These are phyloP conservation scores for Avena insularis DNA, from an alignment of 176 grass and related monocot species.

Conservation along the genomic window DNA sequence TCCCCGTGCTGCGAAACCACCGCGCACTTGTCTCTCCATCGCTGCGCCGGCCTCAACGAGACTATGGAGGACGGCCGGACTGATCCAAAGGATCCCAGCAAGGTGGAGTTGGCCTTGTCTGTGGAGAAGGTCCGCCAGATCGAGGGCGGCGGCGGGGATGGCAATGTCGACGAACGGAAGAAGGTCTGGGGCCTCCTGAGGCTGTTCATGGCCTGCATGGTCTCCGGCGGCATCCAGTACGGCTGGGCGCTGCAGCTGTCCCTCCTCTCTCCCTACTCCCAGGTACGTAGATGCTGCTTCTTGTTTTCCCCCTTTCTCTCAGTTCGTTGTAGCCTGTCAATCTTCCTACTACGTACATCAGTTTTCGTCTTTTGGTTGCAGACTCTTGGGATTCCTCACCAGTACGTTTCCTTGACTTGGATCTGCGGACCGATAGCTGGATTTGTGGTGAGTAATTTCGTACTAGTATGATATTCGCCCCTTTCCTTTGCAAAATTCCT, in stretches of 20 bases:
- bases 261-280: conserved; percentile 63
- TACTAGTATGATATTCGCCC: not conserved
- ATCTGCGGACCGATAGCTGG: conserved; percentile 73
- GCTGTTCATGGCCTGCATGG: conserved; percentile 74
- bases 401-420: conserved; percentile 76
- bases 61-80: conserved; percentile 43
- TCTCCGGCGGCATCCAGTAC: conserved; percentile 93
- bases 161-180: not conserved
- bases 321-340: not conserved
- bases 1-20: not conserved
- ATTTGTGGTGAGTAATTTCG: conserved; percentile 52
- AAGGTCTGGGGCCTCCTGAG: conserved; percentile 20
- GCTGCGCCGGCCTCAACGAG: not conserved
- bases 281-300: not conserved
- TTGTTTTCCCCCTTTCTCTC: too few species aligned
- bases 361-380: conserved; percentile 13
- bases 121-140: conserved; percentile 28
- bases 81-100: conserved; percentile 7
- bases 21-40: not conserved
- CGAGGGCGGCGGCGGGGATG: not conserved
- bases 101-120: conserved; percentile 10
- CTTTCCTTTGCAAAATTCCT: too few species aligned
- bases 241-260: conserved; percentile 92
- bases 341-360: not conserved
- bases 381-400: conserved; percentile 72